Evolutionary conservation across 2,329 filamentous ascomycete genomes (phyloP).

Genomic region (Fusarium sp.): DNA sequence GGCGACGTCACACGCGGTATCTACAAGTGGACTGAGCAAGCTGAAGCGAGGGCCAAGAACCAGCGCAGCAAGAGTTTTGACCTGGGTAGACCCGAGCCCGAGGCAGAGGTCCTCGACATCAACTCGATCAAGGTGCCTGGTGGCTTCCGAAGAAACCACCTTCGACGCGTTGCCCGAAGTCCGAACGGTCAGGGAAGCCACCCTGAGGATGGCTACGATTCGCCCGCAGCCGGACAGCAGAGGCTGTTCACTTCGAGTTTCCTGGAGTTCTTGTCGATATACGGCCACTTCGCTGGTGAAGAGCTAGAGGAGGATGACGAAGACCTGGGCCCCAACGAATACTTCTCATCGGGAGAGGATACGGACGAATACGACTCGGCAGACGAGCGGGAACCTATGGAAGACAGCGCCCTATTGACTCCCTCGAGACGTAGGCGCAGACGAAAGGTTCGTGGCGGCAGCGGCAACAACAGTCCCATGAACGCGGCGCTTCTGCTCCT

Average conservation of each 20-base stretch:
- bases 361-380: constrained; percentile 72
- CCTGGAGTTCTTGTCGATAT: constrained; percentile 93
- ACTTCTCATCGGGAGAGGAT: constrained; percentile 84
- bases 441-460: constrained; percentile 79
- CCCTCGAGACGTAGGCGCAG: constrained; percentile 79
- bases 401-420: constrained; percentile 86
- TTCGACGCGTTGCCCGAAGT: constrained; percentile 80
- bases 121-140: constrained; percentile 92
- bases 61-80: constrained; percentile 91
- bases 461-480: constrained; percentile 81
- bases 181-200: constrained; percentile 55
- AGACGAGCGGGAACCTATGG: constrained; percentile 82
- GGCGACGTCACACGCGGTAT: constrained; percentile 95
- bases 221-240: constrained; percentile 48
- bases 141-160: constrained; percentile 90
- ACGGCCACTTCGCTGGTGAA: constrained; percentile 97
- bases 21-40: constrained; percentile 96
- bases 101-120: constrained; percentile 85
- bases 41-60: constrained; percentile 75
- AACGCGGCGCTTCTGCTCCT: constrained; percentile 87
- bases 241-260: constrained; percentile 91
- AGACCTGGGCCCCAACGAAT: constrained; percentile 86
- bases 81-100: constrained; percentile 79
- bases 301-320: constrained; percentile 97
- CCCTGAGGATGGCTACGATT: constrained; percentile 50